phyloP scores from a whole-genome alignment of 1,284 basidiomycete genomes.

The Ceraceosorus guamensis region DNA sequence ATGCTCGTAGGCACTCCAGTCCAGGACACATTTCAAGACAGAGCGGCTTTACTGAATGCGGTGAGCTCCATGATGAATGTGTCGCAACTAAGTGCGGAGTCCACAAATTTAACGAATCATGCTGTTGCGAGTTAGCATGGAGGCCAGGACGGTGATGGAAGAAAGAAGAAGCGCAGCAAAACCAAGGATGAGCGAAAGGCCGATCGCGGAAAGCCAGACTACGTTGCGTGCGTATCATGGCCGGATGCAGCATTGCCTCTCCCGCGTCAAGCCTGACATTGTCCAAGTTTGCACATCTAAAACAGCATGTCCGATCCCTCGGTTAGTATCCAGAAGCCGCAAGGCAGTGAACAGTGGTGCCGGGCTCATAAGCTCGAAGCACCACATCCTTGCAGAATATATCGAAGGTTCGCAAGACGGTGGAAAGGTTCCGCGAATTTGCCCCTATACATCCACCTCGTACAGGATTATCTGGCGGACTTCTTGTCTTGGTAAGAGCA shows the following conservation, averaged over 20 bases:
- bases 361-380: not conserved
- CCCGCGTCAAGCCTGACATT: no score
- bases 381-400: conserved; percentile 10
- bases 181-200: no score
- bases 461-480: conserved; percentile 55
- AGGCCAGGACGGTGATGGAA: not conserved
- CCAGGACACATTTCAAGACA: conserved; percentile 57
- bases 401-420: conserved; percentile 24
- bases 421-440: conserved; percentile 32
- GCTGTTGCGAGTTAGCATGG: not conserved
- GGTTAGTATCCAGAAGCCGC: no score
- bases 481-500: conserved; percentile 66
- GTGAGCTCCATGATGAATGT: not conserved
- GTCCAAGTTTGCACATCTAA: no score
- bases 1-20: conserved; percentile 37
- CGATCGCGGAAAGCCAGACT: no score
- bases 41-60: conserved; percentile 47
- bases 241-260: no score
- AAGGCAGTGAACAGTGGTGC: not conserved
- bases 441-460: conserved; percentile 27
- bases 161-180: no score
- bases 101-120: not conserved
- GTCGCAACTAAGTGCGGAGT: not conserved
- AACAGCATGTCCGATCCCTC: no score
- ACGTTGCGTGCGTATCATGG: no score